Base-by-base conservation (phyloP, 345 rosid species). In the Laguncularia racemosa region DNA sequence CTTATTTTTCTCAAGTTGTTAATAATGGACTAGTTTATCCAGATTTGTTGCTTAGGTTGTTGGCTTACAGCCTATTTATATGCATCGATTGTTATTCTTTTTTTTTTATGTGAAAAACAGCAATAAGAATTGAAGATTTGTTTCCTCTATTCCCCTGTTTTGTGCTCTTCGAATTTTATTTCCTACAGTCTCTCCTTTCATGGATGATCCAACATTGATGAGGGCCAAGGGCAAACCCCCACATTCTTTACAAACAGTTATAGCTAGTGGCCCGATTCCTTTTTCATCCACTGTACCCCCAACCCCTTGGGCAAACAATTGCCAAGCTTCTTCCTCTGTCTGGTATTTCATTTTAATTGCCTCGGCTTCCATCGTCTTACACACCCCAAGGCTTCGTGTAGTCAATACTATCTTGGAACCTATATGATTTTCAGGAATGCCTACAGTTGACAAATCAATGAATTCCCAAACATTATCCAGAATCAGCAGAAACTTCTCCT, bases 221-320 rank as follows among this genome's bases (percentile, higher is more conserved):
- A n/a, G n/a, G n/a, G n/a, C n/a, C n/a, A n/a, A n/a, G n/a, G 87
- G 84, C 65, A 82, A 68, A 13, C 80, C 78, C 12, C 68, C 61
- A 20, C 86, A 82, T 61, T 66, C 78, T 20, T 28, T 40, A 2
- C 71, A 60, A 51, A 78, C 58, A 13, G 52, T 55, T 55, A 26
- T 18, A 26, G 28, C 28, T 4, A 82, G 82, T 49, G 67, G 69
- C 28, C 61, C 61, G 23, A 78, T 53, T 12, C 12, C 23, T 48
- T 73, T 76, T 55, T 40, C 50, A 44, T 26, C 4, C 13, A 55
- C 64, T 1, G 53, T 67, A 0, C 26, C 6, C 13, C 78, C 72
- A 12, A 51, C 75, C 52, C 40, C 52, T 21, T 49, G 16, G 5
- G 44, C 20, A 46, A 74, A 70, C 48, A 74, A 44, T 23, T 67